Base-by-base conservation (phyloP, 768 basidiomycete species). In the Boletus bicolor region DNA sequence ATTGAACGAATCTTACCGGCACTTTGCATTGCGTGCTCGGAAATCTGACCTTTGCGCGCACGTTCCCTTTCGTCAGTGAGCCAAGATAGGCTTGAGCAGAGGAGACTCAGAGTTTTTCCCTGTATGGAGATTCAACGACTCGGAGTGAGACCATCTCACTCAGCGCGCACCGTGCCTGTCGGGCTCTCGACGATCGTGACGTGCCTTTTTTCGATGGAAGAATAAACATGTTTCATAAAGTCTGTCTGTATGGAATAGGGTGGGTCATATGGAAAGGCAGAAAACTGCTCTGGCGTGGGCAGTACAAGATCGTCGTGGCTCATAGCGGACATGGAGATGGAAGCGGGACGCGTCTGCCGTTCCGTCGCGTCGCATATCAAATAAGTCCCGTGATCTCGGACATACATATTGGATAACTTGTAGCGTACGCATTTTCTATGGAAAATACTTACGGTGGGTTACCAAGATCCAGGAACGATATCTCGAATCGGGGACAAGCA, bases 131-230 rank as follows among this genome's bases (percentile, higher is more conserved):
- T 53, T 58, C 46, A 54, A 28, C 19, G 15, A 48, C 12, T 54
- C 1, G 26, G 34, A 26, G 14, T 21, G 30, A 17, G 36, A 17
- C n/a, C 7, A 37, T 24, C 39, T 5, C 30, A 53, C 14, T 28
- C 30, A 9, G 36, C 42, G 64, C 82, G 69, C 55, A 91, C 92
- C 26, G 92, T 94, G 63, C 92, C 93, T 0, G 93, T 94, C 0
- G 93, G 93, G 61, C 88, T 91, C 70, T 94, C 92, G 32, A 95
- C 80, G 47, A 98, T 87, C 1, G 92, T 82, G 17, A 97, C 82
- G 60, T 84, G 84, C 44, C 75, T 75, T n/a, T 74, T 61, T 68
- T 95, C 92, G 44, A 97, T 88, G 0, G 87, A 79, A 7, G 78
- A 64, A 70, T 94, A 98, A 1, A 98, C 75, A 59, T 93, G 91